Base-by-base conservation (phyloP, 1,284 basidiomycete species). In the Tilletia indica region DNA sequence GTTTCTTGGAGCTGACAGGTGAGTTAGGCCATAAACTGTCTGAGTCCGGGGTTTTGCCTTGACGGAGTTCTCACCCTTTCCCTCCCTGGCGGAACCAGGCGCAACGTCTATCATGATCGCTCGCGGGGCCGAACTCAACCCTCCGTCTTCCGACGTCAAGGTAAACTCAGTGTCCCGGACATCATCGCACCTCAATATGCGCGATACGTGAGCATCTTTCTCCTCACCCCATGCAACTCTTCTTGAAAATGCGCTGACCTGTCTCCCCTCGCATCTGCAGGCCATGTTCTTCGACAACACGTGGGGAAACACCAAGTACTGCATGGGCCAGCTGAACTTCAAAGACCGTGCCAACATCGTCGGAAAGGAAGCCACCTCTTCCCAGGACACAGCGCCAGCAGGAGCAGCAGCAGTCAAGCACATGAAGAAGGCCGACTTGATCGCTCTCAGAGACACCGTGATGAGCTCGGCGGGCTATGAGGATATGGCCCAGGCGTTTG, bases 101-200 rank as follows among this genome's bases (percentile, higher is more conserved):
- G 93, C 93, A n/a, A 90, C 92, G 76, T 93, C 93, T 0, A 90
- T 93, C 42, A 99, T 99, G 96, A 92, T 99, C 58, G 97, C 96
- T 6, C 91, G 94, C 14, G 93, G 91, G 0, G 95, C 95, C 6
- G 97, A 99, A 85, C 86, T 90, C 9, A 99, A 99, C 84, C 93
- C 94, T 0, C 92, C 0, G 91, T 93, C 79, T 99, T 99, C 86
- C 89, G 89, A 1, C 84, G 87, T 36, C 48, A 76, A 49, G 76
- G 80, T 31, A 69, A 71, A 16, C 42, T 72, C 39, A 82, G 80
- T 68, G 72, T 76, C 12, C 77, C 78, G 0, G 74, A 76, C n/a
- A 74, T 72, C 42, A 72, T 83, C 61, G 81, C 78, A 36, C 82
- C 68, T 12, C 68, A 68, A 56, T 47, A 25, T 1, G 21, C 36